These are phyloP conservation scores for Xylariaceae sp. DNA, from an alignment of 2,329 filamentous ascomycete genomes.

Conservation along the genomic window DNA sequence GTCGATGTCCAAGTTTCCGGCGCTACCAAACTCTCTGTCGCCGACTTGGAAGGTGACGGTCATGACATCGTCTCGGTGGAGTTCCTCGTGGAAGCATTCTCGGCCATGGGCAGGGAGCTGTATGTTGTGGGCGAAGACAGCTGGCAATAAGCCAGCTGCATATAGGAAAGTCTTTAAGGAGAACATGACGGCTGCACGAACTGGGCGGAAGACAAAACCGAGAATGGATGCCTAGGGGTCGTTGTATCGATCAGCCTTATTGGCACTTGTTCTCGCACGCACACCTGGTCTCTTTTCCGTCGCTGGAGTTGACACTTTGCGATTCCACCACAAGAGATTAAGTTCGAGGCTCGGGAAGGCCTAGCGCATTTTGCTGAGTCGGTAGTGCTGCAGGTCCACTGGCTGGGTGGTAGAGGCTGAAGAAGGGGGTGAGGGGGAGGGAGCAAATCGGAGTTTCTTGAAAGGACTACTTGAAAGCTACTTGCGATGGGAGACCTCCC, in stretches of 20 bases:
- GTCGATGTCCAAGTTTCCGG: constrained; percentile 92
- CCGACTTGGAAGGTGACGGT: constrained; percentile 98
- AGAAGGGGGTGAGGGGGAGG: no score
- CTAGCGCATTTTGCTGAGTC: constrained; percentile 12
- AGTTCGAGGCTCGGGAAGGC: constrained; percentile 12
- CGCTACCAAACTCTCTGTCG: constrained; percentile 90
- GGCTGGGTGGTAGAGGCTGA: no score
- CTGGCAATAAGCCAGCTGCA: constrained; percentile 42
- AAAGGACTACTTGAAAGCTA: no score
- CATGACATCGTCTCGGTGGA: constrained; percentile 96
- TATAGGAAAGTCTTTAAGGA: constrained; percentile 43
- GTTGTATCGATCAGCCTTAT: no score
- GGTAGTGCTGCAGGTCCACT: no score
- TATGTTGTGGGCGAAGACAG: constrained; percentile 84
- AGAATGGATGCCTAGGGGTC: background rate
- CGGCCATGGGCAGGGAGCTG: constrained; percentile 87
- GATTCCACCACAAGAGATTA: constrained; percentile 11
- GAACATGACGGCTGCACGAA: constrained; percentile 33
- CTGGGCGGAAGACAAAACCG: background rate
- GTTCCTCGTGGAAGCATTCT: constrained; percentile 94
- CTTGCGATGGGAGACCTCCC: no score
- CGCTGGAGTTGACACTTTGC: constrained; percentile 24
- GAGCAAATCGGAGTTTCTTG: no score
- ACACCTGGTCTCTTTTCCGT: background rate
- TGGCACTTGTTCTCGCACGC: constrained; percentile 2